Conservation (phyloP, 1,284 basidiomycete species). For the Fomitiporia mediterranea region DNA sequence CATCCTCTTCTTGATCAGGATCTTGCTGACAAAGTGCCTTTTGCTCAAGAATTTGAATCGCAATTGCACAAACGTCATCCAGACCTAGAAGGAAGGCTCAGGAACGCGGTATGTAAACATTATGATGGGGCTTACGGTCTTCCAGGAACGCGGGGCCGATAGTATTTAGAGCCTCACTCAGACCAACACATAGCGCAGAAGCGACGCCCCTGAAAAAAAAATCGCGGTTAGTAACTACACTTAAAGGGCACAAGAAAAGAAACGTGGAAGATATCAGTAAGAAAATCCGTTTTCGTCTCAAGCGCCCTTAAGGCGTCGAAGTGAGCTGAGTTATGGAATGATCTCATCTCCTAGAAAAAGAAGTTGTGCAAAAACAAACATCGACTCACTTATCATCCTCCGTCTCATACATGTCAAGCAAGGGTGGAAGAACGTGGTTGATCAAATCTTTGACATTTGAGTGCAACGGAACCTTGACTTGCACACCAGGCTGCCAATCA, state of each 20-base stretch:
- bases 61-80: constrained; percentile 75
- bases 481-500: constrained; percentile 79
- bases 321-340: constrained; percentile 78
- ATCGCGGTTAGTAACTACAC: constrained; percentile 24
- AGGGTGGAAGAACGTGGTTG: constrained; percentile 66
- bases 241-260: constrained; percentile 8
- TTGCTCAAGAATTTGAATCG: constrained; percentile 83
- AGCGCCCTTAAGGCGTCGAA: constrained; percentile 59
- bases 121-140: constrained; percentile 45
- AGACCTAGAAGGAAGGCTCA: constrained; percentile 48
- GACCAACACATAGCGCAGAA: constrained; percentile 78
- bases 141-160: constrained; percentile 84
- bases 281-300: constrained; percentile 51
- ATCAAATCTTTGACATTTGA: constrained; percentile 81
- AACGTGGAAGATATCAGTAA: constrained; percentile 30
- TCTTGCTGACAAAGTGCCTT: constrained; percentile 96
- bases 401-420: constrained; percentile 88
- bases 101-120: not conserved
- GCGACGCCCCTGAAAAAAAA: constrained; percentile 69
- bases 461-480: constrained; percentile 58
- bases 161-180: constrained; percentile 89
- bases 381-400: constrained; percentile 95
- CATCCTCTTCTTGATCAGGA: constrained; percentile 88
- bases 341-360: constrained; percentile 49
- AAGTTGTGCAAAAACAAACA: constrained; percentile 10